Percentiles rank a stretch among this genome's conserved stretches.
These are phyloP conservation scores for Circinella umbellata DNA, from an alignment of 371 early-diverging fungal genomes.

Conservation along the genomic window DNA sequence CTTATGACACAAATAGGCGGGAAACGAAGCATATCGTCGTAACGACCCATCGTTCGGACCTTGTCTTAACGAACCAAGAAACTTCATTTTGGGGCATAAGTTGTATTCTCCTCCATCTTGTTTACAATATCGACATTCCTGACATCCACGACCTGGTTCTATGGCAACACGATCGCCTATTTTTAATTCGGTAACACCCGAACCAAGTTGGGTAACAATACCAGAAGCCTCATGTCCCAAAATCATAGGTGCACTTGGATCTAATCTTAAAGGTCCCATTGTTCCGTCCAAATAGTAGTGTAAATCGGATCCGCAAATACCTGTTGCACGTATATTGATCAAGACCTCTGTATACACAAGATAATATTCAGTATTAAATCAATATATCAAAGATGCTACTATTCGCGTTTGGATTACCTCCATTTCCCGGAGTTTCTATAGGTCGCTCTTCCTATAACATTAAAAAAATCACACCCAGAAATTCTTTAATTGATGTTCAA, in stretches of 20 bases:
- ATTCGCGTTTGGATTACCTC: conserved; percentile 12
- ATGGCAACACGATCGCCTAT: conserved; percentile 38
- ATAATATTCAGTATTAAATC: too few species aligned
- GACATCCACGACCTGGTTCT: conserved; percentile 33
- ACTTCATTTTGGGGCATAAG: conserved; percentile 36
- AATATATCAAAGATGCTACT: neutral
- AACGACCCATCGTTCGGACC: conserved; percentile 27
- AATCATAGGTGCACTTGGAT: conserved; percentile 25
- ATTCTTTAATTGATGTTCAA: neutral
- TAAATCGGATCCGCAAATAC: conserved; percentile 33
- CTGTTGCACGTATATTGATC: conserved; percentile 28
- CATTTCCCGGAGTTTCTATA: conserved; percentile 10
- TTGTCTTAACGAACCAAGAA: conserved; percentile 26
- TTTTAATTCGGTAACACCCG: conserved; percentile 27
- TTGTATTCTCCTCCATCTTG: conserved; percentile 28
- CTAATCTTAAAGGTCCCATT: conserved; percentile 14
- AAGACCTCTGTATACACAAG: conserved; percentile 18
- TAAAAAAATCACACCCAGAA: neutral
- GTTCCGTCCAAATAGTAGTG: conserved; percentile 30
- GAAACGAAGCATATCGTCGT: conserved; percentile 16
- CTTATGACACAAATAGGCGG: conserved; percentile 19
- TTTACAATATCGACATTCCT: conserved; percentile 23
- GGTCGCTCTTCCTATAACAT: conserved; percentile 19
- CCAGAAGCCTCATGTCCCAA: conserved; percentile 54
- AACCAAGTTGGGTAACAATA: conserved; percentile 40